Base-by-base conservation (phyloP, 1,284 basidiomycete genomes). In the Ceratobasidium sp. region DNA sequence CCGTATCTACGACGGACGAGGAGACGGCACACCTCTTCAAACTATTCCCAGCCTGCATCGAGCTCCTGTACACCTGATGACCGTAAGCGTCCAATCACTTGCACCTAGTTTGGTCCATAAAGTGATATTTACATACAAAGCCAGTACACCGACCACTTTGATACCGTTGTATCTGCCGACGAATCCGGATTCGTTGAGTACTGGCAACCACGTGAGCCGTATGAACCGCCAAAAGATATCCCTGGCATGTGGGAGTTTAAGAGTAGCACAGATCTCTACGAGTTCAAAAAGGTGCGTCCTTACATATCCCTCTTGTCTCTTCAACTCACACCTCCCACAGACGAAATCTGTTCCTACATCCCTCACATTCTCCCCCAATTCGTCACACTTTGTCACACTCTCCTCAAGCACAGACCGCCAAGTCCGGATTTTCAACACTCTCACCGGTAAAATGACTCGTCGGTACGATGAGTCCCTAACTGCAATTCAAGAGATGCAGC, bases 401-500 rank as follows among this genome's bases (percentile, higher is more conserved):
- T 98, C 97, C 55, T 89, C 97, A 0, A 93, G 95, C 13, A 80
- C 84, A n/a, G 96, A 98, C 83, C 93, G 97, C 7, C 94, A 97
- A 85, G 93, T 99, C 63, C 95, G 97, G 70, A 89, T 99, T 60
- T 99, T 99, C 87, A 93, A 93, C 69, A 97, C 98, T 86, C 88
- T 97, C 13, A 91, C 91, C 0, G 98, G 96, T 4, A 99, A 98
- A 85, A 88, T 99, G 82, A 92, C 92, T 13, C 91, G 97, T 20
- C 95, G 94, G 83, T 99, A 99, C 84, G 97, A 99, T 82, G 98
- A 99, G 85, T 97, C 95, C 0, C 88, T 99, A 0, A 87, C 91
- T 3, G 97, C 97, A 0, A 93, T 97, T 46, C 95, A 97, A 83
- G 97, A 99, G 84, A 98, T 99, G 97, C 96, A 97, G 84, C 96